Evolutionary conservation across 139 green algal genomes (phyloP).

Genomic region (Medakamo hakoo): DNA sequence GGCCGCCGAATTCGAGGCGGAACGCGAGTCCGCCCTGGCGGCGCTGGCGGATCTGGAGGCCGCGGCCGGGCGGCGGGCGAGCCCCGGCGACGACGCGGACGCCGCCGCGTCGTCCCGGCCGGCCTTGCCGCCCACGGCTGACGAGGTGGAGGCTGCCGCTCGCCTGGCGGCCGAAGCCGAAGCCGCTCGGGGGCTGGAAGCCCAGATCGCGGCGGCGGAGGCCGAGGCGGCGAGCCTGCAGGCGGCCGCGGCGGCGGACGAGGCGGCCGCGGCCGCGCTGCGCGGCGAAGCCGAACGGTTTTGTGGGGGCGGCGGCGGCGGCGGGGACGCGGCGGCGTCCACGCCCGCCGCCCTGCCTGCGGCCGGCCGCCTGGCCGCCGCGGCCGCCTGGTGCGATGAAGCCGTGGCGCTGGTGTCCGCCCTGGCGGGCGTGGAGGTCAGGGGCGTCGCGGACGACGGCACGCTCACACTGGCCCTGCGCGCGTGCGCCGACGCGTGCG

Average conservation of each 20-base stretch:
- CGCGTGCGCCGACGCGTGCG: neutral
- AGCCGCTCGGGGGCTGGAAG: conserved; percentile 9
- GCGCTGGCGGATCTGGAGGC: neutral
- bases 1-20: neutral
- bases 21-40: neutral
- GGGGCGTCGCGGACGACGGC: neutral
- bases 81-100: neutral
- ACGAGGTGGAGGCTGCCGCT: conserved; percentile 2
- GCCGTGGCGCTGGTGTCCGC: neutral
- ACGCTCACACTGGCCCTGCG: neutral
- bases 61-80: neutral
- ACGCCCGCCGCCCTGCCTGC: neutral
- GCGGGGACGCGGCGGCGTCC: neutral
- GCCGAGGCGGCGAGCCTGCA: neutral
- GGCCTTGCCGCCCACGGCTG: neutral
- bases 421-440: neutral
- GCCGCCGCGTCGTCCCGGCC: neutral
- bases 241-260: neutral
- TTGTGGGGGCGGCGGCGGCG: neutral
- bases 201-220: conserved; percentile 3
- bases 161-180: conserved; percentile 6
- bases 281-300: neutral
- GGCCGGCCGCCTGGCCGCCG: neutral
- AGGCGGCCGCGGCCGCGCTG: conserved; percentile 1
- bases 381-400: neutral